Conservation (phyloP, 371 early-diverging fungal species). For the Mycotypha africana region DNA sequence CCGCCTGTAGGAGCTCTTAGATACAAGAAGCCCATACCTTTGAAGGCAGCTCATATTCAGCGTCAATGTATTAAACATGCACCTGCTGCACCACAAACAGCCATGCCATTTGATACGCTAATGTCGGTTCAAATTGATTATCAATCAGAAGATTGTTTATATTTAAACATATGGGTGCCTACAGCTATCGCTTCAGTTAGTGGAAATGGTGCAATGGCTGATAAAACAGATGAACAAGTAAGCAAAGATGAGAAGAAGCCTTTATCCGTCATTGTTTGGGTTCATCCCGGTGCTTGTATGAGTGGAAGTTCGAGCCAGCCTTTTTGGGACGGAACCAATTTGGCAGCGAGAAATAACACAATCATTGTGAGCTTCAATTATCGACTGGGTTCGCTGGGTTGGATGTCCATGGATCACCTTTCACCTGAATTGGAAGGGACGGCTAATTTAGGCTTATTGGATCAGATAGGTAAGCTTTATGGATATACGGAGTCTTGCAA, state of each 20-base stretch:
- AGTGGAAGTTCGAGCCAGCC: constrained; percentile 31
- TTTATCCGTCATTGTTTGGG: constrained; percentile 29
- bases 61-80: constrained; percentile 14
- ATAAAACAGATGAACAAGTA: no score
- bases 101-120: constrained; percentile 35
- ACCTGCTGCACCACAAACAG: constrained; percentile 26
- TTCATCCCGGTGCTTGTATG: constrained; percentile 32
- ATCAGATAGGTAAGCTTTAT: constrained; percentile 23
- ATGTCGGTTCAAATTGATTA: constrained; percentile 29
- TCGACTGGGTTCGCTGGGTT: constrained; percentile 30
- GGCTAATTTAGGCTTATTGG: constrained; percentile 27
- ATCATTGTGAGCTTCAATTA: constrained; percentile 36
- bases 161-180: constrained; percentile 31
- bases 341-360: constrained; percentile 24
- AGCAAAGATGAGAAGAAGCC: constrained; percentile 6
- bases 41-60: constrained; percentile 9
- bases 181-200: constrained; percentile 2
- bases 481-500: no score
- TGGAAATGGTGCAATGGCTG: no score
- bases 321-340: constrained; percentile 33
- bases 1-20: constrained; percentile 28
- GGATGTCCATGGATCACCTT: constrained; percentile 25
- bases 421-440: constrained; percentile 18
- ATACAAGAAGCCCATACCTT: constrained; percentile 19
- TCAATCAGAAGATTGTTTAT: constrained; percentile 35